A percentile compares a stretch with the other conserved stretches of the same genome.
Evolutionary conservation across 163 green algal genomes (phyloP).

Genomic region (Dunaliella salina): DNA sequence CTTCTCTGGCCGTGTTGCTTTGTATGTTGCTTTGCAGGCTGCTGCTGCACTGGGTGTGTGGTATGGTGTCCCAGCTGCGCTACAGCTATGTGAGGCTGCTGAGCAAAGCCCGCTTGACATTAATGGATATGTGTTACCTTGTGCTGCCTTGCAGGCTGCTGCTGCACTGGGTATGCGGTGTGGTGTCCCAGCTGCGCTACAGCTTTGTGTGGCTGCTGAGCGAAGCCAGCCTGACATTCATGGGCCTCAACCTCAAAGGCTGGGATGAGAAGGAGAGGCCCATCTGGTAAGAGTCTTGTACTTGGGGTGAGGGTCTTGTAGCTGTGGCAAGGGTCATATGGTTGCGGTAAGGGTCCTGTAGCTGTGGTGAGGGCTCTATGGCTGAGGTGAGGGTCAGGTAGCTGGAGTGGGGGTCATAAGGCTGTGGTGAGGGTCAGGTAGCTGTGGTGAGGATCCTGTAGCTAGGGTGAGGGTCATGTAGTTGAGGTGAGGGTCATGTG

Average conservation of each 20-base stretch:
- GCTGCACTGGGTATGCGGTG: constrained; percentile 6
- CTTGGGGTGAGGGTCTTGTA: too few species aligned
- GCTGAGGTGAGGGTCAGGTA: too few species aligned
- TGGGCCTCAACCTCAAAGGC: constrained; percentile 69
- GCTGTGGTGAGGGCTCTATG: too few species aligned
- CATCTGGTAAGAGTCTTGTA: constrained; percentile 22
- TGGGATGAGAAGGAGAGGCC: constrained; percentile 24
- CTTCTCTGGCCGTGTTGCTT: not conserved
- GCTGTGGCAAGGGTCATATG: too few species aligned
- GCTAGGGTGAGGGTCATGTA: too few species aligned
- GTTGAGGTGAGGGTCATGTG: too few species aligned
- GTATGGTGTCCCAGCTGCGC: constrained; percentile 31
- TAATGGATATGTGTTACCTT: constrained; percentile 29
- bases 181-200: constrained; percentile 54
- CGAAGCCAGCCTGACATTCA: constrained; percentile 64
- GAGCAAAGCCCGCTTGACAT: constrained; percentile 61
- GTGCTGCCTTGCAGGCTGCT: not conserved
- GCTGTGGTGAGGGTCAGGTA: too few species aligned
- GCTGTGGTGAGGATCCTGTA: too few species aligned
- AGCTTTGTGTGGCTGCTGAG: constrained; percentile 83
- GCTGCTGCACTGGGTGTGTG: constrained; percentile 7
- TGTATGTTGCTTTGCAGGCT: not conserved
- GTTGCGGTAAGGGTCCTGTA: too few species aligned
- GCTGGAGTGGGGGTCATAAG: too few species aligned
- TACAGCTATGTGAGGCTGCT: constrained; percentile 88